phyloP scores from a whole-genome alignment of 768 basidiomycete species.

The Xanthoconium purpureum region DNA sequence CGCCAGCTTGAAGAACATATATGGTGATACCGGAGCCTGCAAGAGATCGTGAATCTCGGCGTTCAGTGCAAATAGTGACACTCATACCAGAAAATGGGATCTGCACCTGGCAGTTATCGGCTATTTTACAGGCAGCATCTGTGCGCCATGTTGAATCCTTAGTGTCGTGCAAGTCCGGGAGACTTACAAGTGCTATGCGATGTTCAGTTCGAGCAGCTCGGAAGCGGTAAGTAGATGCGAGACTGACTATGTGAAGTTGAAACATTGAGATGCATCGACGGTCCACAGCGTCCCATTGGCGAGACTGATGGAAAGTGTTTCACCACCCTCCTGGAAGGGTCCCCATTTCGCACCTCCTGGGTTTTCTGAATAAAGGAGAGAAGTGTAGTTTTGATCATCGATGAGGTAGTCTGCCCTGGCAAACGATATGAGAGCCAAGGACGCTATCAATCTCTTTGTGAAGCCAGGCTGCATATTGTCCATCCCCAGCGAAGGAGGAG shows the following conservation, averaged over 20 bases:
- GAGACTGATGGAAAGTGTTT: constrained; percentile 8
- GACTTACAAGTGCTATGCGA: constrained; percentile 8
- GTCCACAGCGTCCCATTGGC: constrained; percentile 12
- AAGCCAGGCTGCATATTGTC: constrained; percentile 3
- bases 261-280: constrained; percentile 14
- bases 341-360: constrained; percentile 12
- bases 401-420: constrained; percentile 13
- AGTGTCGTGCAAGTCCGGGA: neutral
- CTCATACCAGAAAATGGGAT: constrained; percentile 13
- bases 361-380: constrained; percentile 10
- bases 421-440: neutral
- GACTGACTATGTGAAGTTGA: constrained; percentile 16
- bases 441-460: neutral
- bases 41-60: neutral
- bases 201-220: neutral
- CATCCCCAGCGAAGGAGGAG: neutral
- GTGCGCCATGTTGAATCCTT: neutral
- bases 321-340: constrained; percentile 5
- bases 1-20: constrained; percentile 19
- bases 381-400: constrained; percentile 17
- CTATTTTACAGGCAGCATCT: constrained; percentile 11
- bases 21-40: constrained; percentile 19
- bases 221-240: neutral
- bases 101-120: constrained; percentile 14
- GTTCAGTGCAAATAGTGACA: neutral